Percentiles rank a stretch among this genome's conserved stretches.
These are phyloP conservation scores for Vachellia pachyceras DNA, from an alignment of 306 rosid species.

Conservation along the genomic window DNA sequence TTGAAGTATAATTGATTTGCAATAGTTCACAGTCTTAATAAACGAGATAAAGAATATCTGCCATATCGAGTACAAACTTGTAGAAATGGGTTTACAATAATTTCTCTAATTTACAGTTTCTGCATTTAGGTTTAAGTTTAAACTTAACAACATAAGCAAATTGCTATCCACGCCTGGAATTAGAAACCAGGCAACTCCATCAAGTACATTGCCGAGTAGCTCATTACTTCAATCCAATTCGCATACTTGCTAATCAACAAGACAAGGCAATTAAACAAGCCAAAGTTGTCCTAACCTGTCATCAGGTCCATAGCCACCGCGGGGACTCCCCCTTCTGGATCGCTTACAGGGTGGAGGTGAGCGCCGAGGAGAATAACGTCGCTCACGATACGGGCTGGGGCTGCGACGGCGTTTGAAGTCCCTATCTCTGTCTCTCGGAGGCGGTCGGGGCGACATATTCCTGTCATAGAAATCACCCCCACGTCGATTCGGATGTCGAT, in stretches of 20 bases:
- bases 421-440: constrained; percentile 75
- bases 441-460: constrained; percentile 64
- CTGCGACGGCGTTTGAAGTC: constrained; percentile 82
- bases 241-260: background rate
- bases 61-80: background rate
- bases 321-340: constrained; percentile 85
- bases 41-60: background rate
- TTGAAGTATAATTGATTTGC: background rate
- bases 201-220: background rate
- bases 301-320: constrained; percentile 80
- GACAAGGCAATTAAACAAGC: too few relatives aligned
- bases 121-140: background rate
- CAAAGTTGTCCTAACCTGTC: constrained; percentile 54
- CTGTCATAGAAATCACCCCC: constrained; percentile 70
- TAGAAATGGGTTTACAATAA: background rate
- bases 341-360: constrained; percentile 84
- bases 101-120: background rate
- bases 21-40: background rate
- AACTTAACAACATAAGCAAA: background rate
- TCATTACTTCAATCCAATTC: background rate
- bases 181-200: background rate
- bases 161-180: background rate
- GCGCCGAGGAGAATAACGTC: constrained; percentile 81
- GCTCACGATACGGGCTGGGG: constrained; percentile 75
- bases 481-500: constrained; percentile 79